These are phyloP conservation scores for Laguncularia racemosa DNA, from an alignment of 345 rosid species.

Conservation along the genomic window DNA sequence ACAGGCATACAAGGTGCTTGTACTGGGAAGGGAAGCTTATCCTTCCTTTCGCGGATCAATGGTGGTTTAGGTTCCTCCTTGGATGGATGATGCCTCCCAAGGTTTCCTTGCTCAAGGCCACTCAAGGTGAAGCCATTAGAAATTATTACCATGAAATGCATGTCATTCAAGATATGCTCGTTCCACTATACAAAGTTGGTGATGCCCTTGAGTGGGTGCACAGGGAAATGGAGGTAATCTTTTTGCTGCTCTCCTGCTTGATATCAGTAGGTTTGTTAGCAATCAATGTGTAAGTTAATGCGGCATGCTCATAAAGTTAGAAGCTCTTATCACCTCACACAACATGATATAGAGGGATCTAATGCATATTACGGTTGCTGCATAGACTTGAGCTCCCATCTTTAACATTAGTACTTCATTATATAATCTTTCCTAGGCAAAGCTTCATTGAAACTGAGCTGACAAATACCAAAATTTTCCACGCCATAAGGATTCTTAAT, in stretches of 20 bases:
- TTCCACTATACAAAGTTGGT: conserved; percentile 93
- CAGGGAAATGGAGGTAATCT: conserved; percentile 88
- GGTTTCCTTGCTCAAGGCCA: conserved; percentile 96
- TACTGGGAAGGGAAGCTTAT: conserved; percentile 99
- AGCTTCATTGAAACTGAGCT: no score
- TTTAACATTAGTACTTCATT: no score
- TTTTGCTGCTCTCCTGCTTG: background rate
- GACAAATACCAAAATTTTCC: no score
- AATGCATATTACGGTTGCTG: no score
- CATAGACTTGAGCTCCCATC: no score
- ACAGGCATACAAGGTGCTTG: conserved; percentile 94
- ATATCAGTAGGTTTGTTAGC: background rate
- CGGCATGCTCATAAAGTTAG: no score
- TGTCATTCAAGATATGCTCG: conserved; percentile 98
- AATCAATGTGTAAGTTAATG: no score
- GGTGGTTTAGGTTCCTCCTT: conserved; percentile 86
- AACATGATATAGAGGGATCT: no score
- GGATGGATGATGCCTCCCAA: conserved; percentile 99
- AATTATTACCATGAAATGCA: conserved; percentile 98
- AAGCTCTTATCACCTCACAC: no score
- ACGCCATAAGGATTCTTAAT: no score
- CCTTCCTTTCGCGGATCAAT: conserved; percentile 94
- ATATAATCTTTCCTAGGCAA: no score
- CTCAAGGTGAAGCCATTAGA: conserved; percentile 97
- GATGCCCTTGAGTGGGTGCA: conserved; percentile 95